Conservation (phyloP, 192 early-diverging fungal genomes). For the Coemansia interrupta region DNA sequence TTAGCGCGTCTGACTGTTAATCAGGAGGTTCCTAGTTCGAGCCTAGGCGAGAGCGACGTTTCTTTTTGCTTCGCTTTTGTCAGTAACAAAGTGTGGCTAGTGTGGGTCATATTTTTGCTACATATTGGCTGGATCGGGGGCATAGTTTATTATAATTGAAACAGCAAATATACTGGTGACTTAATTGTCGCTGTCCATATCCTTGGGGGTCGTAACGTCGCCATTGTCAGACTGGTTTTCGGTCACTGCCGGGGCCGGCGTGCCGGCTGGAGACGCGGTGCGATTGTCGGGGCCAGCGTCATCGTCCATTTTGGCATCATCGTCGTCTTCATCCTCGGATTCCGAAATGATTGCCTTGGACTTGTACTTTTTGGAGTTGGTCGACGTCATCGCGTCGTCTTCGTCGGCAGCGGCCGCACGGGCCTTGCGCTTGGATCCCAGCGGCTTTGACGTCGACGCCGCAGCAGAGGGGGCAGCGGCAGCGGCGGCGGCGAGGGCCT, state of each 20-base stretch:
- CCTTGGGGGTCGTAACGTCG: not conserved
- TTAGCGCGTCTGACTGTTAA: slow-evolving; percentile 11
- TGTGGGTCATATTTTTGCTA: not conserved
- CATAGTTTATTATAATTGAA: too few species aligned
- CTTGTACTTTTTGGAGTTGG: slow-evolving; percentile 15
- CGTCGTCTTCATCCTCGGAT: not conserved
- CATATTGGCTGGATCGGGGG: too few species aligned
- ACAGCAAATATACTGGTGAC: too few species aligned
- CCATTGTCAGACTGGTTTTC: not conserved
- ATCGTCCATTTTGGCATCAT: not conserved
- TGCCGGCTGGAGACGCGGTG: not conserved
- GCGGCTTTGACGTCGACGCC: too few species aligned
- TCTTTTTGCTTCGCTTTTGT: not conserved
- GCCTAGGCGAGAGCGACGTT: not conserved
- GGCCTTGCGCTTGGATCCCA: not conserved
- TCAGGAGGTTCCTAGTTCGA: slow-evolving; percentile 10
- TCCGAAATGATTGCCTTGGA: slow-evolving; percentile 34
- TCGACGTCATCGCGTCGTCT: not conserved
- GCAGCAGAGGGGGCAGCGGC: too few species aligned
- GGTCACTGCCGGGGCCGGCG: not conserved
- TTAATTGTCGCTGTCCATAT: too few species aligned
- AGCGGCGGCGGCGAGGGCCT: not conserved
- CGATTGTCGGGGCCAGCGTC: not conserved
- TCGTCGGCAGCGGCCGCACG: slow-evolving; percentile 1
- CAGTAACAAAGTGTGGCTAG: not conserved